A percentile compares a stretch with the other conserved stretches of the same genome.
Evolutionary conservation across 176 grass and related monocot species (phyloP).

Genomic region (Aechmea fasciata): DNA sequence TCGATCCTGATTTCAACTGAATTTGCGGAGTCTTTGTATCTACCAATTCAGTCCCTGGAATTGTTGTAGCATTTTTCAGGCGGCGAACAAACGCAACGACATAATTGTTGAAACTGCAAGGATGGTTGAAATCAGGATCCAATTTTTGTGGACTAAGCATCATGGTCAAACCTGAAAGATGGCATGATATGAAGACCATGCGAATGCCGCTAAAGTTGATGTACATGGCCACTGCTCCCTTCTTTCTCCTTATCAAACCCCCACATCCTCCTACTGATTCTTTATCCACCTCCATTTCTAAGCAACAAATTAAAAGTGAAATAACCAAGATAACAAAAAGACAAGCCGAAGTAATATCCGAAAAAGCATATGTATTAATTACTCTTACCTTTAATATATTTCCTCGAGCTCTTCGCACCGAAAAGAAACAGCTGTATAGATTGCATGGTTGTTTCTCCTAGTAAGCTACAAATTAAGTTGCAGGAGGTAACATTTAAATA

Average conservation of each 20-base stretch:
- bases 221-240: conserved; percentile 63
- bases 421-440: conserved; percentile 62
- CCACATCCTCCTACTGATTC: conserved; percentile 34
- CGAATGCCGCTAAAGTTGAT: conserved; percentile 46
- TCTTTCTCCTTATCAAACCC: conserved; percentile 58
- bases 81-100: no score
- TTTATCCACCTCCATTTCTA: conserved; percentile 51
- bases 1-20: no score
- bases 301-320: background rate
- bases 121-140: background rate
- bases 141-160: background rate
- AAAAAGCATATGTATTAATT: no score
- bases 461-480: conserved; percentile 18
- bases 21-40: no score
- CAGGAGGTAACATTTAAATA: background rate
- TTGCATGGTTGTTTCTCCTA: conserved; percentile 48
- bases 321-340: background rate
- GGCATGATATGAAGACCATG: conserved; percentile 52
- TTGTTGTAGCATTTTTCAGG: no score
- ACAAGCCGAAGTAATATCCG: background rate
- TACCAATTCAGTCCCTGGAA: no score
- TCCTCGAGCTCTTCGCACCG: conserved; percentile 35
- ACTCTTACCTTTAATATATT: conserved; percentile 20
- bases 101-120: no score
- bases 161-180: conserved; percentile 47